Conservation (phyloP, 257 asterid species). For the Striga asiatica region DNA sequence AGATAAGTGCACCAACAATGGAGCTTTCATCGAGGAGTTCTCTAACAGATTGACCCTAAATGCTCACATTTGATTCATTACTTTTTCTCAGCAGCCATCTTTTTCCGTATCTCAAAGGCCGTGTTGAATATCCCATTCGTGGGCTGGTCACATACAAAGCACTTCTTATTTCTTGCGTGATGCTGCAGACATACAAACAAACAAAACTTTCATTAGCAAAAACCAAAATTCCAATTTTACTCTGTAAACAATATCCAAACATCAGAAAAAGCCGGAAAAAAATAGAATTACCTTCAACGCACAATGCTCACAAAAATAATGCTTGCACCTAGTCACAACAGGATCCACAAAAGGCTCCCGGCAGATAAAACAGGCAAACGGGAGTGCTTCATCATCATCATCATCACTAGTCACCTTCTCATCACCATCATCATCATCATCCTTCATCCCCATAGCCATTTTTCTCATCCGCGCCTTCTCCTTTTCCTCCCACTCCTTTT, state of each 20-base stretch:
- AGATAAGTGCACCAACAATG: too few species aligned
- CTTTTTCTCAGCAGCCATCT: constrained; percentile 47
- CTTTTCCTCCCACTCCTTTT: constrained; percentile 84
- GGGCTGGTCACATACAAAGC: constrained; percentile 97
- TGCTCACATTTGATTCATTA: constrained; percentile 19
- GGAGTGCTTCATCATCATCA: constrained; percentile 62
- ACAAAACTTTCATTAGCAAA: too few species aligned
- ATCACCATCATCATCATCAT: constrained; percentile 30
- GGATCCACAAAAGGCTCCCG: constrained; percentile 82
- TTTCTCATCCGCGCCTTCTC: constrained; percentile 62
- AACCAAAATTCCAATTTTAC: neutral
- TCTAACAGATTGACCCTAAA: too few species aligned
- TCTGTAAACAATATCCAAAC: neutral
- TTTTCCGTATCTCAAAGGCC: constrained; percentile 85
- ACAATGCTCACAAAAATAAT: constrained; percentile 94
- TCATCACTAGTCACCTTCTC: constrained; percentile 65
- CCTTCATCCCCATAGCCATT: constrained; percentile 45
- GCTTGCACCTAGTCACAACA: constrained; percentile 87
- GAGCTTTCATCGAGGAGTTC: too few species aligned
- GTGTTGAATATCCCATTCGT: constrained; percentile 92
- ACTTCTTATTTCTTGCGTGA: constrained; percentile 86
- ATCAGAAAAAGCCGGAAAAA: too few species aligned
- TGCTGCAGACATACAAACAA: constrained; percentile 42
- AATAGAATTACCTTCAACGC: constrained; percentile 74
- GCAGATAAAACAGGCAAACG: constrained; percentile 87